Base-by-base conservation (phyloP, 108 stramenopile genomes). In the Aurantiochytrium sp. region DNA sequence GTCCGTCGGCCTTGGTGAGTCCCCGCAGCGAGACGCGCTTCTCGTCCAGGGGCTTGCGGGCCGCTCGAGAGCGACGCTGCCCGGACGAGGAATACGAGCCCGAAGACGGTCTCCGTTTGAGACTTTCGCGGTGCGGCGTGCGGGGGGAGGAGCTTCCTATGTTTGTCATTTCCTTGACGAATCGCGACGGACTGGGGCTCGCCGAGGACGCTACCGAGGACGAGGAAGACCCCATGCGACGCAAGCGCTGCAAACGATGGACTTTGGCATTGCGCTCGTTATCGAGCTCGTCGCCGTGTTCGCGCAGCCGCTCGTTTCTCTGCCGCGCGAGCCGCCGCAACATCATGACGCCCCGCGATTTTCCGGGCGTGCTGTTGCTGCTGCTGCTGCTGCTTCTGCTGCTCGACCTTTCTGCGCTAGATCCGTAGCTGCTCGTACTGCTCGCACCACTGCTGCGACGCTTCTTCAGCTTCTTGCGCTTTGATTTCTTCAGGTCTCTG, bases 1-100 rank as follows among this genome's bases (percentile, higher is more conserved):
- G 51, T 8, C 76, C 76, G 6, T 83, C 76, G 44, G 19, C 76
- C 25, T 47, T 12, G 51, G 76, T 83, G 1, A 83, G 51, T 18
- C 76, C 76, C 16, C 76, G 76, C 76, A 53, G 76, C 19, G 76
- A 83, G 6, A 83, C 76, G 19, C 76, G 45, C 28, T 83, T 83
- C 25, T 42, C 42, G 64, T 69, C 64, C 14, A 69, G 42, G 64
- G 64, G 64, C 25, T 23, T 28, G 42, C 35, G 35, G 42, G 64
- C 25, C 35, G 35, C 35, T 35, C 35, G 35, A 35, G 35, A 2
- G 35, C 35, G 35, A 35, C 35, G 35, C 35, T 35, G 35, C 35
- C 35, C 35, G 35, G 35, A 35, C 35, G 35, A 35, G 35, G 35
- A 35, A 35, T 35, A 35, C 35, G 35, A 35, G 35, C 35, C 35